Conservation (phyloP, 441 rosid species). For the Lepidium campestre region DNA sequence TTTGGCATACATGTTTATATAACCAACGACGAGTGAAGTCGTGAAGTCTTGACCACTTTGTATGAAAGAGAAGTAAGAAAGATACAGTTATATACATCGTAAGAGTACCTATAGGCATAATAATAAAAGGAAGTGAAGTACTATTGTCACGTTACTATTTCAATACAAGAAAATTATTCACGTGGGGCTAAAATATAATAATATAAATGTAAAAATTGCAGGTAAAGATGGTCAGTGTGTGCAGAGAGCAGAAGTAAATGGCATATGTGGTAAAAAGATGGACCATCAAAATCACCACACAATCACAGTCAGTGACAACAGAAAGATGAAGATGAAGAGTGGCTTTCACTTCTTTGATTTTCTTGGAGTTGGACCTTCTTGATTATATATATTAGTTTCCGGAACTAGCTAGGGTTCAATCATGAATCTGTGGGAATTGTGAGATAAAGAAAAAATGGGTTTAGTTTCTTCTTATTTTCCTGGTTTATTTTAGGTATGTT, state of each 20-base stretch:
- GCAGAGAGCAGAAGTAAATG: conserved; percentile 32
- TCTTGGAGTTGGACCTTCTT: conserved; percentile 31
- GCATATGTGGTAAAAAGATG: conserved; percentile 27
- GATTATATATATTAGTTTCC: not conserved
- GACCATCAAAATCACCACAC: conserved; percentile 30
- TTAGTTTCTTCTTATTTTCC: not conserved
- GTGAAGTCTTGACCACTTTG: conserved; percentile 6
- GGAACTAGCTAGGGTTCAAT: conserved; percentile 5
- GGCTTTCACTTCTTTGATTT: conserved; percentile 29
- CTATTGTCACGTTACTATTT: conserved; percentile 25
- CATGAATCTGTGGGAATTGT: not conserved
- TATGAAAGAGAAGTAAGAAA: conserved; percentile 18
- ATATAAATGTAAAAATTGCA: conserved; percentile 12
- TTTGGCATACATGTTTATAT: not conserved
- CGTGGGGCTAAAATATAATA: conserved; percentile 15
- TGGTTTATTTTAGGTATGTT: conserved; percentile 14
- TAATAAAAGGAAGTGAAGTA: conserved; percentile 24
- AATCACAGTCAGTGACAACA: conserved; percentile 23
- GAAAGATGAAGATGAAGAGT: conserved; percentile 13
- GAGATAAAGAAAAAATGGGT: not conserved
- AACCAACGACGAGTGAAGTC: conserved; percentile 10
- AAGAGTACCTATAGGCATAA: conserved; percentile 17
- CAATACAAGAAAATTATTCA: conserved; percentile 27
- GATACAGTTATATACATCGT: conserved; percentile 26
- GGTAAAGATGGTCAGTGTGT: conserved; percentile 32